phyloP scores from a whole-genome alignment of 2,329 filamentous ascomycete species.

The Ophiostoma ulmi region DNA sequence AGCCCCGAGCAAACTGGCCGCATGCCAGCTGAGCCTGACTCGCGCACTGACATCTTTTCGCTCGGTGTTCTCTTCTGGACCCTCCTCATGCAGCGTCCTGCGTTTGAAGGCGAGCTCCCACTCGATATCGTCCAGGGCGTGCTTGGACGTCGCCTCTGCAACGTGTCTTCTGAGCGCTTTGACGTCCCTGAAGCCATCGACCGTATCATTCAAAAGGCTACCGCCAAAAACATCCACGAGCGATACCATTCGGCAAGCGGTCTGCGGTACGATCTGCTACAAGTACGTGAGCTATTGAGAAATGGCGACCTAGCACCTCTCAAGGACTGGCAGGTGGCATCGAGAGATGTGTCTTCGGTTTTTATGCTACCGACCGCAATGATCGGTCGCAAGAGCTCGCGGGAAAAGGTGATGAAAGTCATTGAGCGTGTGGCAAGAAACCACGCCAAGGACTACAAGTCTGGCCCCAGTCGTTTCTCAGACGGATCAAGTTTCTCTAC shows the following conservation, averaged over 20 bases:
- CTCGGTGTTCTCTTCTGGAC: conserved; percentile 86
- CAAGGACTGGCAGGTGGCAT: conserved; percentile 68
- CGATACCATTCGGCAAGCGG: conserved; percentile 87
- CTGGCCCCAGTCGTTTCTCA: conserved; percentile 44
- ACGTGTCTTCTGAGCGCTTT: conserved; percentile 68
- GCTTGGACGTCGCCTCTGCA: conserved; percentile 70
- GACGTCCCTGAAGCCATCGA: conserved; percentile 82
- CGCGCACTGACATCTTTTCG: conserved; percentile 88
- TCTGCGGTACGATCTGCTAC: conserved; percentile 71
- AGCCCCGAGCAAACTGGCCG: conserved; percentile 92
- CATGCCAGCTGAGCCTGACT: conserved; percentile 87
- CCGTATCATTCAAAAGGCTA: conserved; percentile 85
- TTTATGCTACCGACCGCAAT: conserved; percentile 79
- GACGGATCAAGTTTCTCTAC: conserved; percentile 52
- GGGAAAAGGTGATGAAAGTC: conserved; percentile 62
- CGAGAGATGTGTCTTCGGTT: conserved; percentile 86
- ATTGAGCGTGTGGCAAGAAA: conserved; percentile 71
- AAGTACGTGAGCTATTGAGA: conserved; percentile 67
- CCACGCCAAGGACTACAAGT: conserved; percentile 48
- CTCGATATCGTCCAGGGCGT: conserved; percentile 91
- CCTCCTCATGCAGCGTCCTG: conserved; percentile 70
- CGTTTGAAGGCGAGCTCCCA: conserved; percentile 73
- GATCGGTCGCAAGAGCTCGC: conserved; percentile 73
- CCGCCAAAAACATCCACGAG: conserved; percentile 78
- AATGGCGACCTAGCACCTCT: conserved; percentile 69